These are phyloP conservation scores for Gossypium bickii DNA, from an alignment of 345 rosid genomes.

Conservation along the genomic window DNA sequence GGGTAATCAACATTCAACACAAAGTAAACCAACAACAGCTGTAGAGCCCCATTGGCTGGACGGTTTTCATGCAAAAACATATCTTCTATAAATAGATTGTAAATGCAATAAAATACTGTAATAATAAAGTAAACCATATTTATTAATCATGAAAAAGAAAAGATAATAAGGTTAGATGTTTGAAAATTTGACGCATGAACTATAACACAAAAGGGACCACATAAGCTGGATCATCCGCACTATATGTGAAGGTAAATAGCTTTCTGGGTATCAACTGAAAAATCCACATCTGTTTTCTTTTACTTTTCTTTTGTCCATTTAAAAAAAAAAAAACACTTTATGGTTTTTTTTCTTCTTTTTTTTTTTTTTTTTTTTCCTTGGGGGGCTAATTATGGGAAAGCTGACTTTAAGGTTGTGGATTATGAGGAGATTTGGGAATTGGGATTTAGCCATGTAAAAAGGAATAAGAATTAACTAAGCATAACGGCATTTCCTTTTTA, in stretches of 20 bases:
- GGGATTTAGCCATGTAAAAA: conserved; percentile 7
- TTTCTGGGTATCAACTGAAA: conserved; percentile 3
- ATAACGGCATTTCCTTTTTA: not conserved
- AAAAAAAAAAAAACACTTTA: not conserved
- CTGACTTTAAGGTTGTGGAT: conserved; percentile 12
- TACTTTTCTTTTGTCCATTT: not conserved
- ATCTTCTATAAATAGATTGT: not conserved
- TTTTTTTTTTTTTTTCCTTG: not conserved
- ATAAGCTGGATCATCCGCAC: conserved; percentile 36
- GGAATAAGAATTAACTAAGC: not conserved
- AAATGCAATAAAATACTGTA: not conserved
- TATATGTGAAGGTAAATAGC: conserved; percentile 29
- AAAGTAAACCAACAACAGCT: conserved; percentile 19
- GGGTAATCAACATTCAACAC: conserved; percentile 21
- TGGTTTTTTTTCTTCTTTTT: not conserved
- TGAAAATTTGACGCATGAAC: conserved; percentile 3
- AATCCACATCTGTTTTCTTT: not conserved
- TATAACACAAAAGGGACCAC: conserved; percentile 20
- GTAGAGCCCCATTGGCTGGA: conserved; percentile 36
- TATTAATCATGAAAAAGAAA: not conserved
- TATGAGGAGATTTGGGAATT: not conserved
- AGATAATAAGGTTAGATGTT: not conserved
- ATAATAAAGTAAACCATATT: not conserved
- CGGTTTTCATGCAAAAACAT: conserved; percentile 22
- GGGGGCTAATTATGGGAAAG: not conserved